phyloP scores from a whole-genome alignment of 1,139 yeast genomes.

The Eremothecium sinecaudum region DNA sequence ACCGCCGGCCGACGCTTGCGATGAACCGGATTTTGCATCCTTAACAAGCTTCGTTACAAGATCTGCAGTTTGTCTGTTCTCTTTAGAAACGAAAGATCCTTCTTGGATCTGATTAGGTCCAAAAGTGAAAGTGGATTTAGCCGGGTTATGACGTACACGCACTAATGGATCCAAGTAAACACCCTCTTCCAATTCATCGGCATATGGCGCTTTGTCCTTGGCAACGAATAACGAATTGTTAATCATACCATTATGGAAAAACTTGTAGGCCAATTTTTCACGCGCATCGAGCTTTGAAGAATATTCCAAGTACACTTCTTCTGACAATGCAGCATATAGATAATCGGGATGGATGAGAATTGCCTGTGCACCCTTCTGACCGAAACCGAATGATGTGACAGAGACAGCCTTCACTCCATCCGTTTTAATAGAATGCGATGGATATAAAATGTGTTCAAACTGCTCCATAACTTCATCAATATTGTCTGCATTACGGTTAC shows the following conservation, averaged over 20 bases:
- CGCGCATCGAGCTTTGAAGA: slow-evolving; percentile 63
- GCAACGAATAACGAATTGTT: slow-evolving; percentile 87
- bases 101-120: slow-evolving; percentile 32
- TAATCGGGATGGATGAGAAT: slow-evolving; percentile 88
- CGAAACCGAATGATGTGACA: slow-evolving; percentile 95
- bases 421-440: slow-evolving; percentile 86
- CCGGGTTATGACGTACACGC: slow-evolving; percentile 52
- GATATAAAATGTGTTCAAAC: slow-evolving; percentile 83
- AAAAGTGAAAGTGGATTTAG: slow-evolving; percentile 45
- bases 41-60: slow-evolving; percentile 27
- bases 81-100: slow-evolving; percentile 18
- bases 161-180: slow-evolving; percentile 96
- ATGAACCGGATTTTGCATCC: slow-evolving; percentile 33
- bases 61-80: slow-evolving; percentile 19
- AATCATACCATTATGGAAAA: slow-evolving; percentile 91
- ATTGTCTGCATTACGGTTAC: slow-evolving; percentile 97
- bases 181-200: slow-evolving; percentile 72
- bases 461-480: slow-evolving; percentile 75
- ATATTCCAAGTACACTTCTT: slow-evolving; percentile 59
- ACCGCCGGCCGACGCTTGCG: slow-evolving; percentile 48
- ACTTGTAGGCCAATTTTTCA: slow-evolving; percentile 86
- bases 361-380: slow-evolving; percentile 99
- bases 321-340: slow-evolving; percentile 73
- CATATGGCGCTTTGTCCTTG: slow-evolving; percentile 88
- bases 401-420: slow-evolving; percentile 97